Conservation (phyloP, 345 rosid species). For the Sapria himalayana region DNA sequence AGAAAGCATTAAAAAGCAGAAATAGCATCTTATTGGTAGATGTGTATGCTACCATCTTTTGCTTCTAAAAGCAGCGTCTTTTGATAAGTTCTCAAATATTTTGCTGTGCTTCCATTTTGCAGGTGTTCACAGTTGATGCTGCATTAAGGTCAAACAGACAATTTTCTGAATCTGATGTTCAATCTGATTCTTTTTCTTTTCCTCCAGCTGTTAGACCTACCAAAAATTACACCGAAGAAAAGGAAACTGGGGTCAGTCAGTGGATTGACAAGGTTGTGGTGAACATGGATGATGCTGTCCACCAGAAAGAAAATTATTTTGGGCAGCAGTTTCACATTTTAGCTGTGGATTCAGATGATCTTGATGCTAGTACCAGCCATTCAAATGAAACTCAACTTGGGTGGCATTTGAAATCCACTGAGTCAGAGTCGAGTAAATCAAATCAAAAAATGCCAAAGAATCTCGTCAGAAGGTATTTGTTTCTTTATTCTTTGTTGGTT, state of each 20-base stretch:
- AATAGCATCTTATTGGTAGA: too few relatives aligned
- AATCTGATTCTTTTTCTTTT: constrained; percentile 82
- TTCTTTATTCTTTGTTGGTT: not conserved
- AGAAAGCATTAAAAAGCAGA: not conserved
- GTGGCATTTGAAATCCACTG: constrained; percentile 65
- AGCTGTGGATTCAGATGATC: constrained; percentile 40
- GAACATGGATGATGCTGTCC: constrained; percentile 47
- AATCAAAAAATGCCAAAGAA: constrained; percentile 27
- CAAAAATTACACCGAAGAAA: constrained; percentile 43
- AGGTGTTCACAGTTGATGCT: constrained; percentile 32
- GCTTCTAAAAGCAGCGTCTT: not conserved
- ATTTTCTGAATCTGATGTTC: constrained; percentile 72
- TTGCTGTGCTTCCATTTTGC: constrained; percentile 10
- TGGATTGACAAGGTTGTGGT: constrained; percentile 99
- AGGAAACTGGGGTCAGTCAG: constrained; percentile 39
- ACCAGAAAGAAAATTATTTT: constrained; percentile 24
- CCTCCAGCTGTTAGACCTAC: constrained; percentile 58
- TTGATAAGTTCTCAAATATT: not conserved
- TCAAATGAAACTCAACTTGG: constrained; percentile 78
- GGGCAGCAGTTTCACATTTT: constrained; percentile 24
- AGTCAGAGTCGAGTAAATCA: constrained; percentile 29
- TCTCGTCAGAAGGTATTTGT: constrained; percentile 13
- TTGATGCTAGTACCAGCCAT: constrained; percentile 80
- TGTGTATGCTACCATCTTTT: too few relatives aligned
- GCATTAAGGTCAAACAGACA: constrained; percentile 31